Evolutionary conservation across 345 rosid genomes (phyloP).

Genomic region (Camelina hispida): DNA sequence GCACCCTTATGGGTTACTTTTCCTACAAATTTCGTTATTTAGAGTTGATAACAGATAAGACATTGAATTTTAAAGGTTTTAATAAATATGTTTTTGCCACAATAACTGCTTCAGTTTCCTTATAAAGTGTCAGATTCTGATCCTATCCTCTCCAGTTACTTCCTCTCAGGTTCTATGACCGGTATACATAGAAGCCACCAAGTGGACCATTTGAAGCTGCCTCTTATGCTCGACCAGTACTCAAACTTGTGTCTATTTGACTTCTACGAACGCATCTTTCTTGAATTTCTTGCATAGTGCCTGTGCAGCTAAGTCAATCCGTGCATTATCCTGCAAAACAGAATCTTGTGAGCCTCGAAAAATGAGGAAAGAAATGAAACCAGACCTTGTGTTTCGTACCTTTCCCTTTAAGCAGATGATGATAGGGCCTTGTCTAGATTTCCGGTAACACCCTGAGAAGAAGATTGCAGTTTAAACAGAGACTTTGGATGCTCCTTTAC

Average conservation of each 20-base stretch:
- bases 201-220: slow-evolving; percentile 16
- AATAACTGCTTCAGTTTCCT: slow-evolving; percentile 12
- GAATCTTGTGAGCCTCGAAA: slow-evolving; percentile 1
- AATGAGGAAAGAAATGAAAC: slow-evolving; percentile 8
- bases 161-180: slow-evolving; percentile 26
- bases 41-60: slow-evolving; percentile 26
- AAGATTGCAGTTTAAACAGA: slow-evolving; percentile 34
- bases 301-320: slow-evolving; percentile 60
- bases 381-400: slow-evolving; percentile 53
- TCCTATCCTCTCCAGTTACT: slow-evolving; percentile 22
- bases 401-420: slow-evolving; percentile 71
- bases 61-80: not conserved
- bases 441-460: slow-evolving; percentile 69
- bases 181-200: slow-evolving; percentile 3
- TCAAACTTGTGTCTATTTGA: slow-evolving; percentile 35
- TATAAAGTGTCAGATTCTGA: slow-evolving; percentile 28
- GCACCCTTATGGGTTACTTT: slow-evolving; percentile 25
- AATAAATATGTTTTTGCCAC: not conserved
- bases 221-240: slow-evolving; percentile 20
- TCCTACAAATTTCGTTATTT: slow-evolving; percentile 3
- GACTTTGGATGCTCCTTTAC: slow-evolving; percentile 11
- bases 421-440: slow-evolving; percentile 75
- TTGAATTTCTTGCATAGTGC: slow-evolving; percentile 64
- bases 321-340: slow-evolving; percentile 56
- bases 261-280: slow-evolving; percentile 53